These are phyloP conservation scores for Boletus vinaceobasis DNA, from an alignment of 768 basidiomycete genomes.

Conservation along the genomic window DNA sequence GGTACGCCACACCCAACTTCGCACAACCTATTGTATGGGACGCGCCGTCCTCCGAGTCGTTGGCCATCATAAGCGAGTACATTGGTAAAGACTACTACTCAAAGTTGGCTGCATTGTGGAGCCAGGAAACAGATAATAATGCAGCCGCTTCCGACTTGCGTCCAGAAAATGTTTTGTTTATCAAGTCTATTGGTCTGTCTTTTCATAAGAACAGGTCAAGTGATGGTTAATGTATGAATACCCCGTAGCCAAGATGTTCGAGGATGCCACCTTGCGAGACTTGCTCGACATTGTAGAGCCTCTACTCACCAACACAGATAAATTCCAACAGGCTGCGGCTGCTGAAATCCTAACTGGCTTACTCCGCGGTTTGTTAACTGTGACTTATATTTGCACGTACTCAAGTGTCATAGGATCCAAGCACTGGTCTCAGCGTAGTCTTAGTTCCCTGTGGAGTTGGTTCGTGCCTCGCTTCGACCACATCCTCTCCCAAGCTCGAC, in stretches of 20 bases:
- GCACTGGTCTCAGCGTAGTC: conserved; percentile 66
- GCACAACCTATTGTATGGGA: conserved; percentile 51
- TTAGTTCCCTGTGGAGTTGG: conserved; percentile 71
- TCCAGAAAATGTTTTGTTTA: conserved; percentile 45
- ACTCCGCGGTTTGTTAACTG: conserved; percentile 54
- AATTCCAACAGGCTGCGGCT: conserved; percentile 83
- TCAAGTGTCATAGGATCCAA: conserved; percentile 57
- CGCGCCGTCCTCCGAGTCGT: conserved; percentile 41
- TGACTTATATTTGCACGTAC: background rate
- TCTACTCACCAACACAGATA: conserved; percentile 61
- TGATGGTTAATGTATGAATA: conserved; percentile 27
- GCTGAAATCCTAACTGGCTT: conserved; percentile 72
- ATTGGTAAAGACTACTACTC: conserved; percentile 56
- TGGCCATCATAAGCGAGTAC: conserved; percentile 50
- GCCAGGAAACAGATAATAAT: conserved; percentile 72
- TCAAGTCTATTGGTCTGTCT: conserved; percentile 47
- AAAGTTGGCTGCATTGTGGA: conserved; percentile 63
- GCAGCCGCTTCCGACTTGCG: conserved; percentile 54
- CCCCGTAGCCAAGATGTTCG: conserved; percentile 62
- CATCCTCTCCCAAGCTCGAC: conserved; percentile 74
- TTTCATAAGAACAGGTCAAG: conserved; percentile 36
- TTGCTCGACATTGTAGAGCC: conserved; percentile 57
- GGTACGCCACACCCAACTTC: conserved; percentile 42
- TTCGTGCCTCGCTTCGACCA: conserved; percentile 53
- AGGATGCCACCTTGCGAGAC: conserved; percentile 47